Conservation (phyloP, 108 stramenopile genomes). For the Cyclotella kingstonii region DNA sequence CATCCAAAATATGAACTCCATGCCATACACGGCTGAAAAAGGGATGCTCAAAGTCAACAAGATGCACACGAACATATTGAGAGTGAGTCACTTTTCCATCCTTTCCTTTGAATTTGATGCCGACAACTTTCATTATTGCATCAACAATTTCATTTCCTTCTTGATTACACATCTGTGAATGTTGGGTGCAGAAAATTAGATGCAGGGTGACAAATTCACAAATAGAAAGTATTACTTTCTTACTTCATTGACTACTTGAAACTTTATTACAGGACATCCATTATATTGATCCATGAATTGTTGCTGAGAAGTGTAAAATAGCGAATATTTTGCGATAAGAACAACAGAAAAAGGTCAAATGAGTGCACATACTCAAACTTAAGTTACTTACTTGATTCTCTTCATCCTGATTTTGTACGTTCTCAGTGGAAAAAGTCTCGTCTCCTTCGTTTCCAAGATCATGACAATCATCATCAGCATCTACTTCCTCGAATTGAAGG, state of each 20-base stretch:
- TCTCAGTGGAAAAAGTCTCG: not conserved
- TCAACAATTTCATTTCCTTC: conserved; percentile 80
- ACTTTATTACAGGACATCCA: conserved; percentile 73
- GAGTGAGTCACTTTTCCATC: conserved; percentile 24
- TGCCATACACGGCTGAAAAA: conserved; percentile 42
- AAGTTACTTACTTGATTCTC: not conserved
- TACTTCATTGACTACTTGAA: conserved; percentile 67
- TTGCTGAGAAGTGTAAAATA: not conserved
- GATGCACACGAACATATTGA: conserved; percentile 40
- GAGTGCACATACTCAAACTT: not conserved
- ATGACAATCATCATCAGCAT: conserved; percentile 8
- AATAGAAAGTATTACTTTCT: not conserved
- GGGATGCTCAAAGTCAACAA: conserved; percentile 44
- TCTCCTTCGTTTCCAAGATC: not conserved
- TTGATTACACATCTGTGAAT: conserved; percentile 41
- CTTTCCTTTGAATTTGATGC: conserved; percentile 32
- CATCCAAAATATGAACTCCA: conserved; percentile 33
- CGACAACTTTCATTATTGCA: conserved; percentile 71
- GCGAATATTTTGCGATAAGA: not conserved
- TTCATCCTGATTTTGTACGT: not conserved
- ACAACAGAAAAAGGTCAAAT: no score
- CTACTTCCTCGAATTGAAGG: conserved; percentile 59
- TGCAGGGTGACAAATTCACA: not conserved
- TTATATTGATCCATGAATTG: conserved; percentile 4
- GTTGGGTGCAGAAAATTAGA: not conserved